Evolutionary conservation across 345 rosid species (phyloP).

Genomic region (Pelargonium nanum): DNA sequence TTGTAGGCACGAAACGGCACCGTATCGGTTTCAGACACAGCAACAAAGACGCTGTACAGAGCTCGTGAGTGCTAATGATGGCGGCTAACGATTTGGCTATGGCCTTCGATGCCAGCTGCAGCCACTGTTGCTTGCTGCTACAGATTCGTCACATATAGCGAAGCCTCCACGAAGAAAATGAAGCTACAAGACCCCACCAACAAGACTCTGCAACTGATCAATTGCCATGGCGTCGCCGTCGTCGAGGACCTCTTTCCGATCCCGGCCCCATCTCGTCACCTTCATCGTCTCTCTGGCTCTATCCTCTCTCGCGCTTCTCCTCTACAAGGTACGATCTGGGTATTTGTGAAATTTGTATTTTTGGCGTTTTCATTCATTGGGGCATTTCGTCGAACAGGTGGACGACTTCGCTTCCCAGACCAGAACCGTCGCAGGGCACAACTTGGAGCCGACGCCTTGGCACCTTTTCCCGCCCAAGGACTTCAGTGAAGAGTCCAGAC

Average conservation of each 20-base stretch:
- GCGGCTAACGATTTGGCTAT: too few species aligned
- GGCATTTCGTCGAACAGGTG: constrained; percentile 35
- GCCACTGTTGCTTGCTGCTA: too few species aligned
- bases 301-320: constrained; percentile 50
- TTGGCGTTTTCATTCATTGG: constrained; percentile 2
- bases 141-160: too few species aligned
- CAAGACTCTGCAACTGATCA: too few species aligned
- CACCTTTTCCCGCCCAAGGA: constrained; percentile 56
- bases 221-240: too few species aligned
- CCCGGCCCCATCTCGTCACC: constrained; percentile 39
- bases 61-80: too few species aligned
- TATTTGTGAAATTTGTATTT: not conserved
- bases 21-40: too few species aligned
- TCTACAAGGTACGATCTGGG: constrained; percentile 45
- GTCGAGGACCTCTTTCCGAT: constrained; percentile 7
- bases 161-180: too few species aligned
- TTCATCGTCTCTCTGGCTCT: constrained; percentile 34
- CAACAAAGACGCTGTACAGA: too few species aligned
- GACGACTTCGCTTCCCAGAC: constrained; percentile 50
- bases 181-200: too few species aligned
- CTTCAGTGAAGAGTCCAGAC: constrained; percentile 37
- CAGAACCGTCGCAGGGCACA: constrained; percentile 73
- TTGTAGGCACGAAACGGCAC: too few species aligned
- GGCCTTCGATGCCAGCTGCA: too few species aligned
- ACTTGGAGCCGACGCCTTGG: constrained; percentile 92